Evolutionary conservation across 2,329 filamentous ascomycete genomes (phyloP).

Genomic region (Pseudogymnoascus sp.): DNA sequence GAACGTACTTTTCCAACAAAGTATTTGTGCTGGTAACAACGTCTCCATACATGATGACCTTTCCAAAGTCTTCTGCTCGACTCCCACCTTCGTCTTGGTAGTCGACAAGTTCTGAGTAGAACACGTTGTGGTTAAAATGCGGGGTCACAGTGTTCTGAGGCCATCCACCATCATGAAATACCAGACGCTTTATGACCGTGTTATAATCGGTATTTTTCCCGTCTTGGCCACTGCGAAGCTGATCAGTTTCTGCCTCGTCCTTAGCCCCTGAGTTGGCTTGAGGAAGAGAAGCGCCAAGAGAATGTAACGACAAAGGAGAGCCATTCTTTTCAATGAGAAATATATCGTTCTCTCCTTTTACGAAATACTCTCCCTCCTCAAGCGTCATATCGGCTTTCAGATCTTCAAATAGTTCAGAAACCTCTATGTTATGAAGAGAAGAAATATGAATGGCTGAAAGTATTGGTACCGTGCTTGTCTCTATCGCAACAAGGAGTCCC

Average conservation of each 20-base stretch:
- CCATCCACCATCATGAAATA: constrained; percentile 59
- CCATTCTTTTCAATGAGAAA: constrained; percentile 67
- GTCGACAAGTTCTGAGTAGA: constrained; percentile 59
- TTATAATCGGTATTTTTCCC: constrained; percentile 67
- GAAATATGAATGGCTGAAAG: constrained; percentile 80
- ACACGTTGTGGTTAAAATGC: constrained; percentile 75
- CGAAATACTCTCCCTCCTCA: constrained; percentile 58
- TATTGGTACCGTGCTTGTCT: constrained; percentile 48
- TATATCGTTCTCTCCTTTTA: constrained; percentile 73
- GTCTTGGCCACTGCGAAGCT: constrained; percentile 25
- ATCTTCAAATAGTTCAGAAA: constrained; percentile 57
- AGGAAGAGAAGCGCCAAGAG: constrained; percentile 44
- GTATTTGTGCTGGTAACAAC: constrained; percentile 93
- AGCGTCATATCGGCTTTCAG: constrained; percentile 56
- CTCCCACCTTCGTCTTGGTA: constrained; percentile 50
- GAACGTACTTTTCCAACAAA: constrained; percentile 69
- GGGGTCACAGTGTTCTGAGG: constrained; percentile 69
- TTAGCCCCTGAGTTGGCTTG: constrained; percentile 13
- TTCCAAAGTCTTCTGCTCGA: constrained; percentile 62
- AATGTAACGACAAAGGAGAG: constrained; percentile 49
- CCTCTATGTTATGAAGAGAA: constrained; percentile 52
- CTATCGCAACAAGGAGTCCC: constrained; percentile 67
- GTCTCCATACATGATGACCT: constrained; percentile 75
- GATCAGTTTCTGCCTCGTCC: constrained; percentile 9
- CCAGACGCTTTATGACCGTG: constrained; percentile 61